These are phyloP conservation scores for Dactylonectria estremocensis DNA, from an alignment of 2,329 filamentous ascomycete genomes.

Conservation along the genomic window DNA sequence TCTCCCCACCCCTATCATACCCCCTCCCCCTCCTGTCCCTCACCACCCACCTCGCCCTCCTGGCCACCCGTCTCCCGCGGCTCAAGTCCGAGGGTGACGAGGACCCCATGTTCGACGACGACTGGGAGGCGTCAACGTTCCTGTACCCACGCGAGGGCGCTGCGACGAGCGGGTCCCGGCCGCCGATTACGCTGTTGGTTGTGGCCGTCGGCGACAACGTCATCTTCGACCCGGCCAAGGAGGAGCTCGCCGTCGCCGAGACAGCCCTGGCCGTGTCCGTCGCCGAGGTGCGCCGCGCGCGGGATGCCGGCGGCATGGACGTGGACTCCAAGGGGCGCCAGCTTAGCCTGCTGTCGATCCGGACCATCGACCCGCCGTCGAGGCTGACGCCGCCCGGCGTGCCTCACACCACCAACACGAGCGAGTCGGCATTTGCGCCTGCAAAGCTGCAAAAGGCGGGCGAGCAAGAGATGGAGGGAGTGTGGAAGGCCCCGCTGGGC, in stretches of 20 bases:
- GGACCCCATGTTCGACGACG: slow-evolving; percentile 97
- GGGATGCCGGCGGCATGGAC: slow-evolving; percentile 55
- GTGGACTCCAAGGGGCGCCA: slow-evolving; percentile 58
- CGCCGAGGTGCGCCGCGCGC: slow-evolving; percentile 60
- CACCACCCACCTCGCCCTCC: slow-evolving; percentile 92
- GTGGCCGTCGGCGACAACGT: slow-evolving; percentile 89
- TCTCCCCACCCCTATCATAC: slow-evolving; percentile 94
- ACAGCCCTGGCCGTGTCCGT: slow-evolving; percentile 89
- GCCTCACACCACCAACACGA: slow-evolving; percentile 72
- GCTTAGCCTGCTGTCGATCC: slow-evolving; percentile 76
- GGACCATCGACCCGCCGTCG: slow-evolving; percentile 83
- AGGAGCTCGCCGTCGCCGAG: slow-evolving; percentile 95
- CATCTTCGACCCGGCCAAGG: slow-evolving; percentile 92
- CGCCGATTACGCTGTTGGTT: slow-evolving; percentile 92
- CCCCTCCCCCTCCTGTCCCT: slow-evolving; percentile 93
- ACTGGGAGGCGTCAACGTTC: slow-evolving; percentile 88
- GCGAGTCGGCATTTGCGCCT: slow-evolving; percentile 52
- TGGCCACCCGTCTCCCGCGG: slow-evolving; percentile 86
- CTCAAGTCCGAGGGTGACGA: slow-evolving; percentile 93
- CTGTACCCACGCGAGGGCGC: slow-evolving; percentile 75
- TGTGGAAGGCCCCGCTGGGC: slow-evolving; percentile 89
- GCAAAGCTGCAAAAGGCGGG: slow-evolving; percentile 59
- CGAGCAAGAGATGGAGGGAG: slow-evolving; percentile 75
- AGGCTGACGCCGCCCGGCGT: slow-evolving; percentile 80
- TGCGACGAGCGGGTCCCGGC: slow-evolving; percentile 63